Evolutionary conservation across 306 rosid species (phyloP).

Genomic region (Malus fusca): DNA sequence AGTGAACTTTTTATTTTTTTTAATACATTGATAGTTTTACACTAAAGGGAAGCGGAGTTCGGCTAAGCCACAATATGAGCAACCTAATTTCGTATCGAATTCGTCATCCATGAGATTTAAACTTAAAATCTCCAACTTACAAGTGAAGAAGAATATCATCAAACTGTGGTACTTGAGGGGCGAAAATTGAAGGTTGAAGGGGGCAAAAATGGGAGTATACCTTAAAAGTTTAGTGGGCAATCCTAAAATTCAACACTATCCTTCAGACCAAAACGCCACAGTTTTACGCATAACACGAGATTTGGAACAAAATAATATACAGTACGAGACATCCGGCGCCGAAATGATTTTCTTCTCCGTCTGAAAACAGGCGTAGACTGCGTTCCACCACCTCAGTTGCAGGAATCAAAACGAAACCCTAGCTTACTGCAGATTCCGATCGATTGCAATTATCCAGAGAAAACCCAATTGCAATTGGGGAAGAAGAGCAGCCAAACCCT

Average conservation of each 20-base stretch:
- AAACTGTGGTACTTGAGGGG: accelerated
- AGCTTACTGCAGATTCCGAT: neutral
- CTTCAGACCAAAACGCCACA: neutral
- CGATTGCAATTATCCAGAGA: neutral
- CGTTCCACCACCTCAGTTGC: neutral
- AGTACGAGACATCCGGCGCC: neutral
- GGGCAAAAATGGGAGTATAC: neutral
- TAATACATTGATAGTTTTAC: too few species aligned
- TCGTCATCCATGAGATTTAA: accelerated
- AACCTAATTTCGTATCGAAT: too few species aligned
- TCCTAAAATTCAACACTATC: too few species aligned
- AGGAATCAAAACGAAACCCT: neutral
- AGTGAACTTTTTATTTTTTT: too few species aligned
- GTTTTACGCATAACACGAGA: neutral
- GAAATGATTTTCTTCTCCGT: neutral
- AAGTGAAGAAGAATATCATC: accelerated
- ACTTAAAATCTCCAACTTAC: accelerated
- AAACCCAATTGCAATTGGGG: neutral
- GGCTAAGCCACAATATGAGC: too few species aligned
- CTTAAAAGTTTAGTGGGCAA: too few species aligned
- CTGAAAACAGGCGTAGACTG: neutral
- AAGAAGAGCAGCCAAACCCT: neutral
- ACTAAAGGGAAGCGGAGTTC: accelerated
- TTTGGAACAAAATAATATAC: neutral
- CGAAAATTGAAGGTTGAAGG: too few species aligned